Percentiles rank a stretch among this genome's conserved stretches.
These are phyloP conservation scores for Blastobotrys robertii DNA, from an alignment of 805 yeast species.

Conservation along the genomic window DNA sequence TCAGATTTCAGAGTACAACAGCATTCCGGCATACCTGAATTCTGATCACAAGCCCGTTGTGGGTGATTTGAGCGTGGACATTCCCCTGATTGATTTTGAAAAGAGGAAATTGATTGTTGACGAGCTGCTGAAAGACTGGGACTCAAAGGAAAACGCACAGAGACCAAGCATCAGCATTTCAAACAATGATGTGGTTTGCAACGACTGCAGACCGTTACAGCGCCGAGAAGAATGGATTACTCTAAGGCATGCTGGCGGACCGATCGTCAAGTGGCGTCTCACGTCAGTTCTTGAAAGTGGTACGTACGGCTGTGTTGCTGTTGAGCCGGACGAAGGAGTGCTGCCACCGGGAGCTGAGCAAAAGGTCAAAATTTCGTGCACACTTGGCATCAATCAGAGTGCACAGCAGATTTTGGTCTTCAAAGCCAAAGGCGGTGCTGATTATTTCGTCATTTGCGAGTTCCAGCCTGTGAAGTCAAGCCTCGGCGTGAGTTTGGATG, in stretches of 20 bases:
- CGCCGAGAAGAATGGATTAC: slow-evolving; percentile 28
- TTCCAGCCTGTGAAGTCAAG: slow-evolving; percentile 24
- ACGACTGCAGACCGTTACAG: slow-evolving; percentile 16
- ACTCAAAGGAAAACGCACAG: slow-evolving; percentile 36
- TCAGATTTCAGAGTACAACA: slow-evolving; percentile 19
- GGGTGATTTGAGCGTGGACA: slow-evolving; percentile 27
- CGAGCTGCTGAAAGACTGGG: slow-evolving; percentile 32
- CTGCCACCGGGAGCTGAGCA: slow-evolving; percentile 23
- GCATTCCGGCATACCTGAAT: slow-evolving; percentile 23
- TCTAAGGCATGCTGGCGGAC: slow-evolving; percentile 24
- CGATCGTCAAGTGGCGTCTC: slow-evolving; percentile 16
- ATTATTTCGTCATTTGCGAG: slow-evolving; percentile 22
- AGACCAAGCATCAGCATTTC: slow-evolving; percentile 34
- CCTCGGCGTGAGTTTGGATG: slow-evolving; percentile 25
- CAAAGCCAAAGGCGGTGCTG: slow-evolving; percentile 24
- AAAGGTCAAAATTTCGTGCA: slow-evolving; percentile 12
- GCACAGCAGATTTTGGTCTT: slow-evolving; percentile 21
- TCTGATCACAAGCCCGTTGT: slow-evolving; percentile 54
- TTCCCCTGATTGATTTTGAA: slow-evolving; percentile 31
- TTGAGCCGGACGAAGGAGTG: slow-evolving; percentile 24
- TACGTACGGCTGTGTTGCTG: slow-evolving; percentile 12
- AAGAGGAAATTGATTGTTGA: slow-evolving; percentile 29
- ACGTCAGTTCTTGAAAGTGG: not conserved
- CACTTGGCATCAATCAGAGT: slow-evolving; percentile 10
- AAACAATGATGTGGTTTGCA: slow-evolving; percentile 25